Base-by-base conservation (phyloP, 306 rosid genomes). In the Argentina anserina region DNA sequence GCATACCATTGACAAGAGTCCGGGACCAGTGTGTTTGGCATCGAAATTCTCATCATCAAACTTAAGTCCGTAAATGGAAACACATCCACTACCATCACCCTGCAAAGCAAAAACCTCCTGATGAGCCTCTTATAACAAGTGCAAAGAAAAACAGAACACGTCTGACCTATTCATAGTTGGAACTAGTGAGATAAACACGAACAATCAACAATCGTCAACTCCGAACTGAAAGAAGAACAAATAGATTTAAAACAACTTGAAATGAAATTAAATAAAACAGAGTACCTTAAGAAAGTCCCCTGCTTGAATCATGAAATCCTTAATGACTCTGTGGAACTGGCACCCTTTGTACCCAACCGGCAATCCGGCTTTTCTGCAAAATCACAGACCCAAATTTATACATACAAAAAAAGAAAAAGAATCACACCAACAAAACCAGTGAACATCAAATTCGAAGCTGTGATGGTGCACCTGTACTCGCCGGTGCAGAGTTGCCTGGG, bases 81-180 rank as follows among this genome's bases (percentile, higher is more conserved):
- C 86, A 83, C 91, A 94, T 43, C 99, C 99, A 84, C 95, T 94
- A 41, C 99, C 99, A 88, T 94, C 99, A 67, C 97, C 97, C 99
- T 94, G 84, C 75, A 82, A 67, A 76, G 46, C 65, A 84, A 81
- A 81, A 6, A 76, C 3, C 23, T 49, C 34, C 28, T 15, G 31
- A 67, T 67, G n/a, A 21, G 13, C 15, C 17, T 39, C 15, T 18
- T 18, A 45, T 43, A 49, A 14, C 28, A 63, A 55, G 56, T 72
- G 31, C 49, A 26, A 26, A 7, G 11, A 7, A 49, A 47, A 56
- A 12, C 3, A 26, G 6, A 60, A 60, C 1, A 43, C 13, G 25
- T 6, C 60, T 23, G 11, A 25, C 39, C 63, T 9, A 50, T 11
- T 50, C 61, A 31, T 69, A 12, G 4, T 5, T 4, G 12, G 23